Evolutionary conservation across 179 eudicot genomes (phyloP), one percentile per base, ranked within the genome.

Genomic region (Dionaea muscipula): DNA sequence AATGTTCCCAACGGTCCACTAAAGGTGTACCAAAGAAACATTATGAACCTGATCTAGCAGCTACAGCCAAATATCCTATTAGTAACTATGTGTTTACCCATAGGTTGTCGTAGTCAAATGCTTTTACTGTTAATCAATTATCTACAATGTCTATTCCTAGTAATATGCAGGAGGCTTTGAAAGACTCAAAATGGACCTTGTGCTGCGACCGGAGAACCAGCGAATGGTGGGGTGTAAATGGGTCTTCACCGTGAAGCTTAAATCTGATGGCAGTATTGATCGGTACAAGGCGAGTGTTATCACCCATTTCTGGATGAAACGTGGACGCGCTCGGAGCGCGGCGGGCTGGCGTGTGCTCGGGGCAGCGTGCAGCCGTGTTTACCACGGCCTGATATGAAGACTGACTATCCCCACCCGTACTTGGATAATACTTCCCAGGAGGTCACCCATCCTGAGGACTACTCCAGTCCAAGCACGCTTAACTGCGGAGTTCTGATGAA

Each of bases 1-100:
- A 38, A 50, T 60, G 22, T 19, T 48, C 56, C 39, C 36, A 38
- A 18, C 39, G 57, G 50, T 38, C 57, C n/a, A 51, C 21, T 40
- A 38, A 12, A 26, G 50, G 56, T 7, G 14, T 50, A 39, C 57
- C 50, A 17, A 39, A 39, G 27, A 51, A 37, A 51, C 50, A 39
- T 38, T 23, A 60, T 26, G 51, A 41, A 53, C 59, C 59, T 6
- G 38, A 43, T 40, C 23, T 17, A 8, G 46, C 28, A 33, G 28
- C 11, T 0, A 59, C 45, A 3, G 33, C 36, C 21, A 59, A 31
- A 19, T 59, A 33, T 20, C 53, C 45, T 40, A 40, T 40, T 17
- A 23, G 12, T 7, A 51, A 51, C 26, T 51, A 25, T 51, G 21
- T 40, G 0, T 43, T 31, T 27, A n/a, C 66, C 19, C 31, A 51